These are phyloP conservation scores for Trichophyton mentagrophytes DNA, from an alignment of 2,329 filamentous ascomycete species.

Conservation along the genomic window DNA sequence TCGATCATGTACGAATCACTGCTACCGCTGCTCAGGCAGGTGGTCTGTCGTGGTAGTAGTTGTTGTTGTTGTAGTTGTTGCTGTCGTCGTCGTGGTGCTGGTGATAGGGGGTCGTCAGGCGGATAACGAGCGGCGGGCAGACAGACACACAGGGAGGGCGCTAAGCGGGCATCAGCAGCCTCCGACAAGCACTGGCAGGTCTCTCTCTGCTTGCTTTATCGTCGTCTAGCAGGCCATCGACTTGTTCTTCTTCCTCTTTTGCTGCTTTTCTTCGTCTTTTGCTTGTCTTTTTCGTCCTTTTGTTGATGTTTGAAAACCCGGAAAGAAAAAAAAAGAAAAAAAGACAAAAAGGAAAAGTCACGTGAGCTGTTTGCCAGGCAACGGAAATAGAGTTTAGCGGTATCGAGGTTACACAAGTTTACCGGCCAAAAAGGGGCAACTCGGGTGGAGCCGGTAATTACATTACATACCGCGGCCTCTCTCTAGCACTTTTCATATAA, in stretches of 20 bases:
- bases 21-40: background rate
- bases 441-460: background rate
- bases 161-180: too few relatives aligned
- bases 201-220: too few relatives aligned
- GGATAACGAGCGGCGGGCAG: background rate
- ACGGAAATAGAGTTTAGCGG: background rate
- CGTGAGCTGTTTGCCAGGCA: background rate
- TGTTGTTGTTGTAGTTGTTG: background rate
- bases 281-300: background rate
- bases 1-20: background rate
- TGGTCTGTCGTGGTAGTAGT: background rate
- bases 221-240: too few relatives aligned
- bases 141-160: too few relatives aligned
- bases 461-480: background rate
- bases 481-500: background rate
- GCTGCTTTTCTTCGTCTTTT: background rate
- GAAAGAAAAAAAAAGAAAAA: background rate
- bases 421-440: background rate
- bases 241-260: too few relatives aligned
- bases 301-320: background rate
- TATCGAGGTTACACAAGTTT: background rate
- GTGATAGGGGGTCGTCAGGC: background rate
- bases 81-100: background rate
- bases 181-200: too few relatives aligned
- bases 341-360: background rate